Percentiles rank a stretch among this genome's conserved stretches.
Evolutionary conservation across 768 basidiomycete species (phyloP).

Genomic region (Pulveroboletus sp.): DNA sequence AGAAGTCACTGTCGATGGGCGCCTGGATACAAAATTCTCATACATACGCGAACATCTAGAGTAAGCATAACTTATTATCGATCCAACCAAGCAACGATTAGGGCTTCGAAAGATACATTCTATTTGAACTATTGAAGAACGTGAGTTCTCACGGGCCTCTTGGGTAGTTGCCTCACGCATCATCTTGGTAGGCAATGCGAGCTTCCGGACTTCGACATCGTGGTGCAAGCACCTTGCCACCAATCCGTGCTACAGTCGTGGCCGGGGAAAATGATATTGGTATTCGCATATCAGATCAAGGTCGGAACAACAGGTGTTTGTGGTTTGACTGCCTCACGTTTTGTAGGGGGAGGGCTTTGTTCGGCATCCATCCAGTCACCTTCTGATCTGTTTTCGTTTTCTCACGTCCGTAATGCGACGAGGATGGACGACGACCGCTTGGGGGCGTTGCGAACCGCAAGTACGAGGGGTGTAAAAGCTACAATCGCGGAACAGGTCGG

Average conservation of each 20-base stretch:
- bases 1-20: conserved; percentile 68
- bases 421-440: conserved; percentile 64
- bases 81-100: neutral
- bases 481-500: conserved; percentile 78
- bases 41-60: conserved; percentile 88
- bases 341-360: conserved; percentile 66
- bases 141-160: conserved; percentile 38
- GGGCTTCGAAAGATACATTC: conserved; percentile 55
- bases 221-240: conserved; percentile 42
- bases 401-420: conserved; percentile 72
- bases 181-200: conserved; percentile 54
- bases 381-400: conserved; percentile 85
- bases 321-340: conserved; percentile 2
- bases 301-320: conserved; percentile 32
- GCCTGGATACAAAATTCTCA: conserved; percentile 62
- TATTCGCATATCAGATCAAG: conserved; percentile 89
- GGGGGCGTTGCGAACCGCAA: conserved; percentile 61
- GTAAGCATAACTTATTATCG: conserved; percentile 36
- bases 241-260: conserved; percentile 70
- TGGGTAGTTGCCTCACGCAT: neutral
- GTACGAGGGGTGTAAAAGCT: conserved; percentile 60
- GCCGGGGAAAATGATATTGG: conserved; percentile 68
- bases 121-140: conserved; percentile 89
- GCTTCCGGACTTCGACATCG: conserved; percentile 56
- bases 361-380: conserved; percentile 52